These are phyloP conservation scores for Neoboletus magnificus DNA, from an alignment of 768 basidiomycete genomes.

Conservation along the genomic window DNA sequence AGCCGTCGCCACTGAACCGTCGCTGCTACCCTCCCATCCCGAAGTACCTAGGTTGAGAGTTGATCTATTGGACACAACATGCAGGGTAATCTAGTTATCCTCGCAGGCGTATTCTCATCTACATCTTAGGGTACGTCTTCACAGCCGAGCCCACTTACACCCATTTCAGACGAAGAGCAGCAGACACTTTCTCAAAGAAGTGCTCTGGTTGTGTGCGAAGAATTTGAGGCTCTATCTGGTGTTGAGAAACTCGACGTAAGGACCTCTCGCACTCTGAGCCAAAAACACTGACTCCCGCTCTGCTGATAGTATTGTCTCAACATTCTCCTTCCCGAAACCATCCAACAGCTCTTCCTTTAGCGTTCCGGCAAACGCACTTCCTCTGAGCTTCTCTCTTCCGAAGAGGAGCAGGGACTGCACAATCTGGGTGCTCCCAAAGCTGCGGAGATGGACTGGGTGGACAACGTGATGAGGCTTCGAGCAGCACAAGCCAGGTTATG, in stretches of 20 bases:
- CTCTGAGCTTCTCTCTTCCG: conserved; percentile 42
- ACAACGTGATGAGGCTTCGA: conserved; percentile 48
- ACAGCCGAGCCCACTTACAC: conserved; percentile 23
- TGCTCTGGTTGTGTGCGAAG: conserved; percentile 36
- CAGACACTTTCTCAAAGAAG: not conserved
- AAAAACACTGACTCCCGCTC: not conserved
- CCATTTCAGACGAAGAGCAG: conserved; percentile 12
- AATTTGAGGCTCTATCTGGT: conserved; percentile 42
- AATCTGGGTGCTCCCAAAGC: conserved; percentile 45
- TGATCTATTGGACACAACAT: not conserved
- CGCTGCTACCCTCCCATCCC: conserved; percentile 24
- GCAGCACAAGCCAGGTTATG: conserved; percentile 39
- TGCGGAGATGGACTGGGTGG: conserved; percentile 65
- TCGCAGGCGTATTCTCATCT: not conserved
- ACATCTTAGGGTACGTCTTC: conserved; percentile 14
- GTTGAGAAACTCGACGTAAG: conserved; percentile 54
- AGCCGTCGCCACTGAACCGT: conserved; percentile 29
- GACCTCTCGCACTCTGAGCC: not conserved
- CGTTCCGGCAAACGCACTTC: conserved; percentile 56
- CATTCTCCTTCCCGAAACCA: conserved; percentile 67
- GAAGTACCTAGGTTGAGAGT: conserved; percentile 20
- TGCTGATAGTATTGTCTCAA: conserved; percentile 61
- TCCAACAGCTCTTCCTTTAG: conserved; percentile 75
- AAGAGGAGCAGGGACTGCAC: conserved; percentile 57
- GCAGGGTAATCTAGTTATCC: conserved; percentile 12